Percentiles rank a stretch among this genome's conserved stretches.
Evolutionary conservation across 1,284 basidiomycete species (phyloP).

Genomic region (Vanrija humicola): DNA sequence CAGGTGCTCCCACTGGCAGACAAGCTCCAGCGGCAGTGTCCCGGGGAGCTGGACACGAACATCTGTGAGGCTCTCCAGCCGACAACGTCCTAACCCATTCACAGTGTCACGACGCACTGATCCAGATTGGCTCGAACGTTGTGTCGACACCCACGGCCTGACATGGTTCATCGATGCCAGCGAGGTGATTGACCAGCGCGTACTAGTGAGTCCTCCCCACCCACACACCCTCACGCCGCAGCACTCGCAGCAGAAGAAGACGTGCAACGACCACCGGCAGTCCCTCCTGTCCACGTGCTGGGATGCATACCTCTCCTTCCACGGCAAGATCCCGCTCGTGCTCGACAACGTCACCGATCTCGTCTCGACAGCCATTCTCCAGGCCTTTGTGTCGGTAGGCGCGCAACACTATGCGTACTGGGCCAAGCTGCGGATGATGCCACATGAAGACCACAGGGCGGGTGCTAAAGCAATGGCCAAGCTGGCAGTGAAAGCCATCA

Average conservation of each 20-base stretch:
- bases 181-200: constrained; percentile 8
- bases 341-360: constrained; percentile 3
- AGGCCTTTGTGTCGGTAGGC: constrained; percentile 7
- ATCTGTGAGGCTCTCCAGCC: too few species aligned
- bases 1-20: too few species aligned
- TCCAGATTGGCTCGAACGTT: too few species aligned
- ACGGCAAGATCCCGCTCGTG: constrained; percentile 5
- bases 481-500: too few species aligned
- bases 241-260: constrained; percentile 7
- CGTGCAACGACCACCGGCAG: constrained; percentile 8
- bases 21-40: too few species aligned
- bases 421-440: constrained; percentile 2
- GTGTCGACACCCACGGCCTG: constrained; percentile 8
- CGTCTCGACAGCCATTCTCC: not conserved
- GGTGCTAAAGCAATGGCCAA: not conserved
- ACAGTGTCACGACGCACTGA: too few species aligned
- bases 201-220: not conserved
- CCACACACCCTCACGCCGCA: not conserved
- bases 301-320: constrained; percentile 11
- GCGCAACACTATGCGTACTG: constrained; percentile 11
- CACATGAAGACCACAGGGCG: constrained; percentile 1
- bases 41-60: too few species aligned
- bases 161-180: constrained; percentile 15
- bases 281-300: constrained; percentile 9
- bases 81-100: too few species aligned